Conservation (phyloP, 495 filamentous ascomycete species). For the Podospora didyma region DNA sequence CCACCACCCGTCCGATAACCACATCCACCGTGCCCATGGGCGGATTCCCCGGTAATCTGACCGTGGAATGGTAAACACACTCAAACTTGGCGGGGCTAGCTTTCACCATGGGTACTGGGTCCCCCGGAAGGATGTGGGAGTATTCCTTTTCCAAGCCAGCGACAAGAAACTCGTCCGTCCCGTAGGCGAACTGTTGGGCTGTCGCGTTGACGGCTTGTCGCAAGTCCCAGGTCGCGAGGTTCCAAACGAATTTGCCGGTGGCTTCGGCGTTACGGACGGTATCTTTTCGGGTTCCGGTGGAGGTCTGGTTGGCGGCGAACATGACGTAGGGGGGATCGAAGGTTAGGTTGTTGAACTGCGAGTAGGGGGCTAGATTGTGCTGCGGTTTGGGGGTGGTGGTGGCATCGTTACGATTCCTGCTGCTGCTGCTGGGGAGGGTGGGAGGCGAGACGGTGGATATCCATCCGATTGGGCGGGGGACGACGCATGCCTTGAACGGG, state of each 20-base stretch:
- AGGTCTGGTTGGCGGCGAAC: constrained; percentile 52
- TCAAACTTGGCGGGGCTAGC: constrained; percentile 54
- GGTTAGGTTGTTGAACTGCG: constrained; percentile 57
- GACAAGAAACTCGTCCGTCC: constrained; percentile 50
- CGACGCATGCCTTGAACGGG: constrained; percentile 20
- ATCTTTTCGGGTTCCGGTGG: constrained; percentile 43
- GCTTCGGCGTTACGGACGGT: constrained; percentile 49
- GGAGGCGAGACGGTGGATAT: constrained; percentile 16
- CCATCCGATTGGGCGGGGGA: constrained; percentile 21
- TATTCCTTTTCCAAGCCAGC: constrained; percentile 44
- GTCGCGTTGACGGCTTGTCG: constrained; percentile 50
- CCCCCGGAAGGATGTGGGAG: constrained; percentile 10
- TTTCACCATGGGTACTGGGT: constrained; percentile 43
- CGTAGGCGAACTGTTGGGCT: constrained; percentile 36
- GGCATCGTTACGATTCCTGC: background rate
- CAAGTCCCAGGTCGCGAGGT: constrained; percentile 52
- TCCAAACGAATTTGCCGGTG: constrained; percentile 55
- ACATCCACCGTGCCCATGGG: constrained; percentile 52
- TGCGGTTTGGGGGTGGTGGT: background rate
- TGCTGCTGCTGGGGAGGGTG: constrained; percentile 5
- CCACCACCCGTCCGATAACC: constrained; percentile 54
- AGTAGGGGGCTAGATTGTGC: constrained; percentile 53
- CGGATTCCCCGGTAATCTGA: constrained; percentile 49
- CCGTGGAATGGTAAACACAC: constrained; percentile 49
- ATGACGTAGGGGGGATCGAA: constrained; percentile 58